Percentiles rank a stretch among this genome's conserved stretches.
phyloP scores from a whole-genome alignment of 371 early-diverging fungal species.

The Neoconidiobolus thromboides region DNA sequence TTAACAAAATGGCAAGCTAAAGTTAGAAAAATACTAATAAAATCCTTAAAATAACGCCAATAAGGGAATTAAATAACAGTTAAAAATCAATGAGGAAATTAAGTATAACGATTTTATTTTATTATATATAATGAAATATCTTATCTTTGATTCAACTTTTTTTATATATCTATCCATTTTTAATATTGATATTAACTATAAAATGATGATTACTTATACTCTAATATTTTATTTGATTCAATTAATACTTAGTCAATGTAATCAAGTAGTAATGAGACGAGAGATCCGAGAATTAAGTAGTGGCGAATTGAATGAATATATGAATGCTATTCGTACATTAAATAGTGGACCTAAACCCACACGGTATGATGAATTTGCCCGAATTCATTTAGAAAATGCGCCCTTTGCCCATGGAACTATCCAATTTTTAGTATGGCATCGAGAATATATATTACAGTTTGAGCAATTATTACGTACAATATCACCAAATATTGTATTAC shows the following conservation, averaged over 20 bases:
- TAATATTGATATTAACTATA: no score
- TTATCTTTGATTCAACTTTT: no score
- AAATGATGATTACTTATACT: no score
- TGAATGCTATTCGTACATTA: background rate
- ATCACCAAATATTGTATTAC: background rate
- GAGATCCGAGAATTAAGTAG: background rate
- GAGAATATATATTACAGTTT: background rate
- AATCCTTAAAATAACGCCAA: no score
- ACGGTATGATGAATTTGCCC: constrained; percentile 1
- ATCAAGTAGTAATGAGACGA: background rate
- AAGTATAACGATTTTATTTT: no score
- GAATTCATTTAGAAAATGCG: background rate
- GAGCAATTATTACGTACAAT: background rate
- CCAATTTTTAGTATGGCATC: background rate
- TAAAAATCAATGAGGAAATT: no score
- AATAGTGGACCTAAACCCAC: background rate
- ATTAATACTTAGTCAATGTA: background rate
- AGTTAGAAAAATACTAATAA: no score
- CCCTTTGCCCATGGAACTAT: background rate
- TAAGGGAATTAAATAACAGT: no score
- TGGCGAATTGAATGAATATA: background rate
- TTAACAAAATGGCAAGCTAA: no score
- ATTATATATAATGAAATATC: no score
- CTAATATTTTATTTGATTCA: no score
- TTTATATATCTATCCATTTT: no score